These are phyloP conservation scores for Macroventuria anomochaeta DNA, from an alignment of 2,329 filamentous ascomycete genomes.

Conservation along the genomic window DNA sequence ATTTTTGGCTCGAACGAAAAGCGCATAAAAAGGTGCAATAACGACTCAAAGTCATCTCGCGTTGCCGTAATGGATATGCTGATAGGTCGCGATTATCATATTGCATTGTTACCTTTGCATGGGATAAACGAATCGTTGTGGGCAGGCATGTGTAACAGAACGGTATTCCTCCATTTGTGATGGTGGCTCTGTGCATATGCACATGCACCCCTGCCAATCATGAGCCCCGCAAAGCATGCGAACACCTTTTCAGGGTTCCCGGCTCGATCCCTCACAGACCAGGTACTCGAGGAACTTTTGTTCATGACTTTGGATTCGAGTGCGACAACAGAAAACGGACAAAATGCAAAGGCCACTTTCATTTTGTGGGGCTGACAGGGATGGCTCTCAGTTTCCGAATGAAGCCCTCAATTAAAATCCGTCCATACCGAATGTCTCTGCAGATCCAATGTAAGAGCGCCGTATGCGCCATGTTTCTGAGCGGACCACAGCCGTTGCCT, in stretches of 20 bases:
- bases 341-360: not conserved
- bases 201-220: not conserved
- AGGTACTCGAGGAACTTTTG: too few relatives aligned
- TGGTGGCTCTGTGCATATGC: not conserved
- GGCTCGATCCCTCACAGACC: not conserved
- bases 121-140: not conserved
- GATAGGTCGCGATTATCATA: not conserved
- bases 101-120: not conserved
- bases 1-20: not conserved
- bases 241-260: not conserved
- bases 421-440: not conserved
- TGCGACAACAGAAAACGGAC: not conserved
- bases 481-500: not conserved
- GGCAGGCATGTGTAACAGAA: constrained; percentile 1
- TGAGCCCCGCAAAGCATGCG: not conserved
- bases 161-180: not conserved
- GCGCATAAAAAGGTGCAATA: not conserved
- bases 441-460: not conserved
- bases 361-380: too few relatives aligned
- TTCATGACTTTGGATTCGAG: too few relatives aligned
- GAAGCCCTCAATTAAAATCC: not conserved
- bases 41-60: not conserved
- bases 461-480: not conserved
- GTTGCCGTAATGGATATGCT: not conserved
- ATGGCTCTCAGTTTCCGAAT: not conserved